phyloP scores from a whole-genome alignment of 1,139 yeast species.

The Debaryomyces robertsiae region DNA sequence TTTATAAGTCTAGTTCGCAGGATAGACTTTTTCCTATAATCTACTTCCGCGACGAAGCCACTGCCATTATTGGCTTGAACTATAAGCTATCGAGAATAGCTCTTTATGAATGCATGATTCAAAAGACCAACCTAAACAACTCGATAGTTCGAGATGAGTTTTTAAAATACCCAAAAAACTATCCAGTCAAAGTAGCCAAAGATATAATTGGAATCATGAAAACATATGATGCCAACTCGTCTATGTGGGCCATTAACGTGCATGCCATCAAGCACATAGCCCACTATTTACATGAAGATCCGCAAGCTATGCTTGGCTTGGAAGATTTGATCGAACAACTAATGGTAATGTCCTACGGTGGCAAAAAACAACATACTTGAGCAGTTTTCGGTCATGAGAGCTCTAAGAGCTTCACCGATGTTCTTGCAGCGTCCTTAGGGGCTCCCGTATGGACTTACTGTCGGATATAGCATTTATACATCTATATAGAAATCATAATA shows the following conservation, averaged over 20 bases:
- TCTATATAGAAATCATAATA: not conserved
- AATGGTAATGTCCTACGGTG: slow-evolving; percentile 19
- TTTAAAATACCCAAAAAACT: slow-evolving; percentile 27
- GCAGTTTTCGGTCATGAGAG: too few relatives aligned
- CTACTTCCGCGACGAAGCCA: slow-evolving; percentile 37
- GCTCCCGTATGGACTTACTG: too few relatives aligned
- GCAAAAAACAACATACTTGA: too few relatives aligned
- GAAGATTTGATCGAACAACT: slow-evolving; percentile 31
- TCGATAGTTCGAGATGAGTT: slow-evolving; percentile 23
- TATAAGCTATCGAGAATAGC: slow-evolving; percentile 34
- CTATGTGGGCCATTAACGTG: slow-evolving; percentile 40
- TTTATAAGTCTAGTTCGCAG: slow-evolving; percentile 29
- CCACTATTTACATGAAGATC: slow-evolving; percentile 31
- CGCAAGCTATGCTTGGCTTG: slow-evolving; percentile 28
- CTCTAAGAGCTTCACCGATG: too few relatives aligned
- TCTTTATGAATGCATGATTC: slow-evolving; percentile 32
- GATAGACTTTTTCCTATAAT: slow-evolving; percentile 32
- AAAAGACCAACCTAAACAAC: slow-evolving; percentile 21
- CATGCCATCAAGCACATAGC: slow-evolving; percentile 37
- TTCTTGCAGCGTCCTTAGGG: too few relatives aligned
- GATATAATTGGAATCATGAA: slow-evolving; percentile 42
- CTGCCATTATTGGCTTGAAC: slow-evolving; percentile 38
- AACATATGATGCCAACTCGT: slow-evolving; percentile 36
- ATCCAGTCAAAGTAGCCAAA: slow-evolving; percentile 32
- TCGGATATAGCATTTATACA: slow-evolving; percentile 3